These are phyloP conservation scores for Quercus engelmannii DNA, from an alignment of 306 rosid species.

Conservation along the genomic window DNA sequence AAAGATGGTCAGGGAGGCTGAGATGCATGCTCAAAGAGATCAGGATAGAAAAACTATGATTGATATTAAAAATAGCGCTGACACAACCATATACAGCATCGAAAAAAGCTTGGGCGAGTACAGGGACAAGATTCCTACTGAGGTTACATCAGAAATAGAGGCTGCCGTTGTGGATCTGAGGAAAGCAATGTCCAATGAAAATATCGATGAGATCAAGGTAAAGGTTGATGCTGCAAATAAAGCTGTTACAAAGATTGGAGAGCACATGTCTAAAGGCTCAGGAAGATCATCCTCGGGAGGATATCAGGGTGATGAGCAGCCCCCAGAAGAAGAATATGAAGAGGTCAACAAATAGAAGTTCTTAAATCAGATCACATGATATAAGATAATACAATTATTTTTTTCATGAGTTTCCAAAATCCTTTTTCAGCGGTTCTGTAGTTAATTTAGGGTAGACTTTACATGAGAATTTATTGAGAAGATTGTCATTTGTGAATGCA, in stretches of 20 bases:
- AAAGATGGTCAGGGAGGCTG: conserved; percentile 88
- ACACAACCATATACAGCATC: conserved; percentile 74
- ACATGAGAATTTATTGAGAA: no score
- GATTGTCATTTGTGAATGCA: no score
- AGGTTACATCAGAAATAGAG: conserved; percentile 74
- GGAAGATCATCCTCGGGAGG: conserved; percentile 60
- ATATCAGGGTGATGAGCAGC: conserved; percentile 72
- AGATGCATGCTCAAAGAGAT: conserved; percentile 86
- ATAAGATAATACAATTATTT: no score
- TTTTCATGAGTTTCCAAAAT: no score
- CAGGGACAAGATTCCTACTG: conserved; percentile 75
- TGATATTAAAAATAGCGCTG: conserved; percentile 80
- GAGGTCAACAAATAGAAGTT: conserved; percentile 37
- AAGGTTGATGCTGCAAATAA: conserved; percentile 84
- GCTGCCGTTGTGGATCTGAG: conserved; percentile 73
- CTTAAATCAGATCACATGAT: no score
- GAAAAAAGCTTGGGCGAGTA: conserved; percentile 87
- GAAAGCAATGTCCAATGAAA: conserved; percentile 50
- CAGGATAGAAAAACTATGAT: conserved; percentile 80
- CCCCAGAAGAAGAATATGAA: conserved; percentile 86
- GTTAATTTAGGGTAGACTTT: no score
- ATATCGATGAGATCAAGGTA: conserved; percentile 59
- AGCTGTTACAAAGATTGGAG: conserved; percentile 85
- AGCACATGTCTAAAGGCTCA: conserved; percentile 77
- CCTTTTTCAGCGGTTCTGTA: no score